phyloP scores from a whole-genome alignment of 345 rosid genomes.

The Boechera divaricarpa region DNA sequence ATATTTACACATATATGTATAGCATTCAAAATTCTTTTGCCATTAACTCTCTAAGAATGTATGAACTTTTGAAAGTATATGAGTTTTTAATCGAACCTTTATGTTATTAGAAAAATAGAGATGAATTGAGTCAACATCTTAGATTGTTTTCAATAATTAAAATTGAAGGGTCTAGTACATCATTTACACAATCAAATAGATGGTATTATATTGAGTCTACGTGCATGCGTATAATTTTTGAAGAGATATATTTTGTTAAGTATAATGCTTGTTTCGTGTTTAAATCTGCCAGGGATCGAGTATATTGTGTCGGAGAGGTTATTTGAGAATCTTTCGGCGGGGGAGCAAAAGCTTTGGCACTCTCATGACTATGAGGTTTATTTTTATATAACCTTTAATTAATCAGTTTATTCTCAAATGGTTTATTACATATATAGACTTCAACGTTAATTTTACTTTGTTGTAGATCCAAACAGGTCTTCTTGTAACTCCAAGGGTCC shows the following conservation, averaged over 20 bases:
- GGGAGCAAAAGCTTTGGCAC: constrained; percentile 83
- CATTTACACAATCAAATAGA: too few relatives aligned
- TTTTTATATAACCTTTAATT: not conserved
- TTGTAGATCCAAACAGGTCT: constrained; percentile 67
- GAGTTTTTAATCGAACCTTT: too few relatives aligned
- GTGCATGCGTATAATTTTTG: not conserved
- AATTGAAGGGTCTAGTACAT: too few relatives aligned
- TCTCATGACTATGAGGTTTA: constrained; percentile 77
- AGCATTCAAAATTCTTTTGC: too few relatives aligned
- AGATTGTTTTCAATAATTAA: too few relatives aligned
- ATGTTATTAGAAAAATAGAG: too few relatives aligned
- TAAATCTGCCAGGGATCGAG: constrained; percentile 58
- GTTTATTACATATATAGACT: not conserved
- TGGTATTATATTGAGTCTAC: not conserved
- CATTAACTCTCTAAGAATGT: too few relatives aligned
- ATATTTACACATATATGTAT: too few relatives aligned
- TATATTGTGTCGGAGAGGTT: constrained; percentile 66
- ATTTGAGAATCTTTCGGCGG: constrained; percentile 58
- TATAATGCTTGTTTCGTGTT: not conserved
- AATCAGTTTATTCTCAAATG: not conserved
- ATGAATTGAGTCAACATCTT: too few relatives aligned
- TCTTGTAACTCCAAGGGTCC: constrained; percentile 62
- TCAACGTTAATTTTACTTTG: not conserved
- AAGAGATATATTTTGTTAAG: not conserved
- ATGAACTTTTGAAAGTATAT: too few relatives aligned